Conservation (phyloP, 257 asterid species). For the Sherardia arvensis region DNA sequence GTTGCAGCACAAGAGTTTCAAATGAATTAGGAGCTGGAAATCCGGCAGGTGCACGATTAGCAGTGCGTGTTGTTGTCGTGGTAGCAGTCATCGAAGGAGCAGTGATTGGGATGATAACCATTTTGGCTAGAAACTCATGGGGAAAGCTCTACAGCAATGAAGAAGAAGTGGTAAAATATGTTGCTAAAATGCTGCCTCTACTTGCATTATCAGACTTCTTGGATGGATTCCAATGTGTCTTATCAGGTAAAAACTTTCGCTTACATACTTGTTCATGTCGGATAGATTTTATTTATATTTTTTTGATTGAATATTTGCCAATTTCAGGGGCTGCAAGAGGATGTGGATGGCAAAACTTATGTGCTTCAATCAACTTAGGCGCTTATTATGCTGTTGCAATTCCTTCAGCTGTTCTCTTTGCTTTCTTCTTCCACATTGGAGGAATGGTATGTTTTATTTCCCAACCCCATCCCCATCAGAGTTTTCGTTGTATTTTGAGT, state of each 20-base stretch:
- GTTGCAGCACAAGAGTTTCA: slow-evolving; percentile 56
- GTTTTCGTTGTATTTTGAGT: too few relatives aligned
- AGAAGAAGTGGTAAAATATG: slow-evolving; percentile 47
- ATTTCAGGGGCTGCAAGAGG: slow-evolving; percentile 71
- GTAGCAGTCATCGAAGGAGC: slow-evolving; percentile 46
- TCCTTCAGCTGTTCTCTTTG: slow-evolving; percentile 47
- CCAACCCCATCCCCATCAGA: not conserved
- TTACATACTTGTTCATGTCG: not conserved
- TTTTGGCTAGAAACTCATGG: slow-evolving; percentile 47
- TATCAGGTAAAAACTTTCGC: slow-evolving; percentile 36
- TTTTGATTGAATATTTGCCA: too few relatives aligned
- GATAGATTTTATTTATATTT: not conserved
- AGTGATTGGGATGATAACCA: slow-evolving; percentile 27
- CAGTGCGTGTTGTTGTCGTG: slow-evolving; percentile 34
- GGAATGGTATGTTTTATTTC: slow-evolving; percentile 37
- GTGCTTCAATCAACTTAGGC: slow-evolving; percentile 57
- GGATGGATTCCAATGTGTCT: slow-evolving; percentile 77
- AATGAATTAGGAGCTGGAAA: slow-evolving; percentile 65
- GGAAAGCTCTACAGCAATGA: slow-evolving; percentile 64
- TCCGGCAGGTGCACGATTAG: slow-evolving; percentile 40
- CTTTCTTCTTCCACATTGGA: slow-evolving; percentile 43
- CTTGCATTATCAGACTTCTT: slow-evolving; percentile 62
- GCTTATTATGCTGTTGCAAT: slow-evolving; percentile 58
- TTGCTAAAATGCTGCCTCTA: slow-evolving; percentile 53
- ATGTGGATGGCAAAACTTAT: slow-evolving; percentile 68